These are phyloP conservation scores for Alternaria metachromatica DNA, from an alignment of 2,329 filamentous ascomycete species.

Conservation along the genomic window DNA sequence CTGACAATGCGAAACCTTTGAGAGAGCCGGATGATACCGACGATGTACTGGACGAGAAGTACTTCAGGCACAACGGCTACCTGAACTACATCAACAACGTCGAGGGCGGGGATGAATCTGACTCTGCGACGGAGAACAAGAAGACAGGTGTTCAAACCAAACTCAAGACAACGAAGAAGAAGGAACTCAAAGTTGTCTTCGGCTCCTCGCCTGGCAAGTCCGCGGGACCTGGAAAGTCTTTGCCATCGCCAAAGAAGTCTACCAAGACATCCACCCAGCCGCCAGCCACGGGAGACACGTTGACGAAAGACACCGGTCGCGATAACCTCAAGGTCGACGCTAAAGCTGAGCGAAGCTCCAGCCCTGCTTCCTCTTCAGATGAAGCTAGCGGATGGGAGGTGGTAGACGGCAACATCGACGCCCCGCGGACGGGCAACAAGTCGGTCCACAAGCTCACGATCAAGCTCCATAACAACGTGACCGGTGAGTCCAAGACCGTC, in stretches of 20 bases:
- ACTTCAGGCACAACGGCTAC: conserved; percentile 10
- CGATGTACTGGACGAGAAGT: background rate
- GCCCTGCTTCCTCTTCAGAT: background rate
- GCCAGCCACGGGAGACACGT: background rate
- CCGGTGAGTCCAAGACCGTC: background rate
- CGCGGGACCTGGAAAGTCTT: background rate
- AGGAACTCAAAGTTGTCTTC: background rate
- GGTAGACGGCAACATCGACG: background rate
- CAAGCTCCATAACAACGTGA: background rate
- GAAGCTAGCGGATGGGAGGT: conserved; percentile 3
- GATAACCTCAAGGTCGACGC: background rate
- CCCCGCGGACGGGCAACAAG: background rate
- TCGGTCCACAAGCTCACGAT: background rate
- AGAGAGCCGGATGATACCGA: background rate
- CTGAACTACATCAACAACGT: background rate
- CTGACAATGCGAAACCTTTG: background rate
- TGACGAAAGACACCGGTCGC: background rate
- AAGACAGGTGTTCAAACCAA: background rate
- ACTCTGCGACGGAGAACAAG: background rate
- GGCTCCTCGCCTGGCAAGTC: background rate
- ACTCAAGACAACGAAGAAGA: background rate
- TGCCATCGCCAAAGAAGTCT: background rate
- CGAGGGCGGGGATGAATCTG: background rate
- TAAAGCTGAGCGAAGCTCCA: background rate
- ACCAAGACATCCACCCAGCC: background rate